Evolutionary conservation across 768 basidiomycete genomes (phyloP).

Genomic region (Panellus pusillus): DNA sequence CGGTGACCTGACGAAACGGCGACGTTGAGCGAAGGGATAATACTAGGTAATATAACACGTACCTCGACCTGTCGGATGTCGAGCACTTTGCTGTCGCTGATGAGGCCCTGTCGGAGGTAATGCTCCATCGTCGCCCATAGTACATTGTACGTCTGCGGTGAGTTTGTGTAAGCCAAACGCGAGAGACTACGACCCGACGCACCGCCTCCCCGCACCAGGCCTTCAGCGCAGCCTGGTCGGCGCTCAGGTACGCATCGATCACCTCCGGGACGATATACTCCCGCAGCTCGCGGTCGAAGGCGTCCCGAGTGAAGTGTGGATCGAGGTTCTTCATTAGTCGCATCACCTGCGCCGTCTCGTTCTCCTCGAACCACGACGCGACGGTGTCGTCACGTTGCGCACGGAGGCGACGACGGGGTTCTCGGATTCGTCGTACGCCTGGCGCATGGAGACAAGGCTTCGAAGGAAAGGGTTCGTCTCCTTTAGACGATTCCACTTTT

Average conservation of each 20-base stretch:
- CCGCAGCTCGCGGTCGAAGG: conserved; percentile 84
- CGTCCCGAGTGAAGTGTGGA: conserved; percentile 81
- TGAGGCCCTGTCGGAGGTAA: conserved; percentile 85
- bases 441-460: conserved; percentile 54
- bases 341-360: conserved; percentile 95
- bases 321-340: conserved; percentile 86
- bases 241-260: conserved; percentile 92
- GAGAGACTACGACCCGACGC: conserved; percentile 31
- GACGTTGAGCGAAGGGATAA: too few species aligned
- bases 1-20: conserved; percentile 55
- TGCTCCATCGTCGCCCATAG: conserved; percentile 97
- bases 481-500: conserved; percentile 80
- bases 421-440: conserved; percentile 89
- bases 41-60: conserved; percentile 28
- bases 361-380: conserved; percentile 94
- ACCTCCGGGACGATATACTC: conserved; percentile 99
- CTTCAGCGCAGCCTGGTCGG: conserved; percentile 81
- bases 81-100: conserved; percentile 91
- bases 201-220: conserved; percentile 97
- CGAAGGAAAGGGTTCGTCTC: conserved; percentile 77
- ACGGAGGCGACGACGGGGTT: conserved; percentile 81
- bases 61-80: conserved; percentile 99
- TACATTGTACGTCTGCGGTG: conserved; percentile 87
- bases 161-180: neutral
- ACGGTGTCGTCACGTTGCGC: conserved; percentile 84